phyloP scores from a whole-genome alignment of 2,329 filamentous ascomycete genomes.

The Claviceps sp. region DNA sequence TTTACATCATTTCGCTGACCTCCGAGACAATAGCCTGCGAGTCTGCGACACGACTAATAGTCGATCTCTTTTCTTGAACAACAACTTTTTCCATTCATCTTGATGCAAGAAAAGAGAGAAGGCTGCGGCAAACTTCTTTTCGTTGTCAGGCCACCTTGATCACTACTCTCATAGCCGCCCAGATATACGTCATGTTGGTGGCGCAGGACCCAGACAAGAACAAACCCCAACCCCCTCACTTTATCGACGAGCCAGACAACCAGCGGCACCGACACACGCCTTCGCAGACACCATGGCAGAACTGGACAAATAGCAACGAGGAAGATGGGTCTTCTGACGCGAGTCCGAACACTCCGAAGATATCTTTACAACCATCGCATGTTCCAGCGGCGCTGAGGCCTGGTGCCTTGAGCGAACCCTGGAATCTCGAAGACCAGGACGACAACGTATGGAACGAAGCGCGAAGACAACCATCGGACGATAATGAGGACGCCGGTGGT shows the following conservation, averaged over 20 bases:
- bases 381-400: constrained; percentile 21
- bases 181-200: constrained; percentile 4
- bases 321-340: constrained; percentile 7
- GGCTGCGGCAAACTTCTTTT: not conserved
- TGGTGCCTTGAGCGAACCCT: constrained; percentile 12
- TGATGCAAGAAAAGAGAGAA: not conserved
- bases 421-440: constrained; percentile 12
- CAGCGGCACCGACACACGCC: not conserved
- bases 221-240: not conserved
- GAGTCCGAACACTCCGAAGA: constrained; percentile 1
- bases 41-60: not conserved
- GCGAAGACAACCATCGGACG: constrained; percentile 8
- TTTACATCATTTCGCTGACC: not conserved
- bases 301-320: constrained; percentile 12
- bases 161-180: not conserved
- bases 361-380: constrained; percentile 6
- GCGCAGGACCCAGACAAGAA: constrained; percentile 1
- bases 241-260: not conserved
- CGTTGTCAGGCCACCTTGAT: not conserved
- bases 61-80: not conserved
- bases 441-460: constrained; percentile 20
- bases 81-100: not conserved
- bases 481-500: not conserved
- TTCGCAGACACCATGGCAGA: constrained; percentile 12
- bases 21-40: not conserved